Base-by-base conservation (phyloP, 441 rosid genomes). In the Erodium trifolium region DNA sequence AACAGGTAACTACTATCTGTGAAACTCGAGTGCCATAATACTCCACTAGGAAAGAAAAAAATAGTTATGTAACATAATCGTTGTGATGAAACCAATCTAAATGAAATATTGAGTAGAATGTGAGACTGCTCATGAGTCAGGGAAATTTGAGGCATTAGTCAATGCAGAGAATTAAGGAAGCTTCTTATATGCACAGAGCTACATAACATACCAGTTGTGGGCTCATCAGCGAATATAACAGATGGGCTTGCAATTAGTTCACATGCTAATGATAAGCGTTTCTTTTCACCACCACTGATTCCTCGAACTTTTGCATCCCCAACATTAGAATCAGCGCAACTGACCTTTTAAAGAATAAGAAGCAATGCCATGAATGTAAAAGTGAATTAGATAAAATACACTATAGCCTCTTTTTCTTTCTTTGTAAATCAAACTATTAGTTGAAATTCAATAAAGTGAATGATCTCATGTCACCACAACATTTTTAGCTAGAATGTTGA, bases 171-270 rank as follows among this genome's bases (percentile, higher is more conserved):
- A 23, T 23, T 23, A 23, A 23, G 27, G 27, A 23, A 23, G 51
- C 34, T 57, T 41, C 53, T 37, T 67, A 63, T 23, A 67, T 6
- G n/a, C 62, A 14, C 70, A 72, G 27, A 69, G 63, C 66, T 34
- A 10, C 14, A 72, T 11, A 18, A 70, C 73, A 77, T 79, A 89
- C 98, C 99, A 7, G 96, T 93, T 9, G 99, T 91, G 65, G 99
- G 99, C 77, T 93, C 99, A 81, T 89, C 99, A 13, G 97, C 96
- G 83, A 89, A 93, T 76, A 93, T 86, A 65, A 93, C 93, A 63
- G 99, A 89, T 63, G 99, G 99, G 67, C 99, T 93, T 59, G 99
- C 97, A 49, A 93, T 93, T 71, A 93, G 86, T 85, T 93, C 99
- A 75, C 97, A 93, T 0, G 96, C 99, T 66, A 91, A 76, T 0